These are phyloP conservation scores for Mycena albidolilacea DNA, from an alignment of 768 basidiomycete species.

Conservation along the genomic window DNA sequence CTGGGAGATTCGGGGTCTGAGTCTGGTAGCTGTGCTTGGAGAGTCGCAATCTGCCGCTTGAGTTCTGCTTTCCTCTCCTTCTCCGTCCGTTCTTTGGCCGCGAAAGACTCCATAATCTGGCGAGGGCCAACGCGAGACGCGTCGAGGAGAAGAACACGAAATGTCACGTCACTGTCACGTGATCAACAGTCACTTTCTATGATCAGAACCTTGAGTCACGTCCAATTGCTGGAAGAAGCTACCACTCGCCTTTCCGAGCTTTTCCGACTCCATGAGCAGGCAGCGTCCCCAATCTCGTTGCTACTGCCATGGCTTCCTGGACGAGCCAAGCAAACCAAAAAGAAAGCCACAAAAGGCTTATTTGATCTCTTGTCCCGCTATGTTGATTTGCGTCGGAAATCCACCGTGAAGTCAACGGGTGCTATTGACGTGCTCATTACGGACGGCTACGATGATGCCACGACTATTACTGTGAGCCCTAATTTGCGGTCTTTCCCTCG, in stretches of 20 bases:
- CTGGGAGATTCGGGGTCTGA: no score
- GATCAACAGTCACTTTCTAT: no score
- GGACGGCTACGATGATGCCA: conserved; percentile 45
- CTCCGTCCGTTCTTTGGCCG: no score
- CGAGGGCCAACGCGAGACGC: no score
- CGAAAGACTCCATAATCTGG: no score
- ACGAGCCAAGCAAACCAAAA: conserved; percentile 47
- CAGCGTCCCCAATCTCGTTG: conserved; percentile 50
- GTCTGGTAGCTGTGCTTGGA: no score
- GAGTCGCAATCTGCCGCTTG: no score
- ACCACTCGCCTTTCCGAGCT: conserved; percentile 44
- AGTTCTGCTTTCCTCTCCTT: no score
- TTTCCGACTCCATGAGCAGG: conserved; percentile 52
- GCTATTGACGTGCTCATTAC: conserved; percentile 54
- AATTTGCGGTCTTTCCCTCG: neutral
- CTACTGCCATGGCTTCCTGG: conserved; percentile 55
- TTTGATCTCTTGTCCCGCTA: conserved; percentile 46
- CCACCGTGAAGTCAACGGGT: conserved; percentile 45
- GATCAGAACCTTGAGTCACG: no score
- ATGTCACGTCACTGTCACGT: no score
- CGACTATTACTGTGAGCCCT: conserved; percentile 32
- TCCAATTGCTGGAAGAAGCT: no score
- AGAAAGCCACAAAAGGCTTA: conserved; percentile 49
- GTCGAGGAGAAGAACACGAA: no score
- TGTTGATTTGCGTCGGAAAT: conserved; percentile 47